Base-by-base conservation (phyloP, 2,329 filamentous ascomycete species). In the Aspergillus thermomutatus region DNA sequence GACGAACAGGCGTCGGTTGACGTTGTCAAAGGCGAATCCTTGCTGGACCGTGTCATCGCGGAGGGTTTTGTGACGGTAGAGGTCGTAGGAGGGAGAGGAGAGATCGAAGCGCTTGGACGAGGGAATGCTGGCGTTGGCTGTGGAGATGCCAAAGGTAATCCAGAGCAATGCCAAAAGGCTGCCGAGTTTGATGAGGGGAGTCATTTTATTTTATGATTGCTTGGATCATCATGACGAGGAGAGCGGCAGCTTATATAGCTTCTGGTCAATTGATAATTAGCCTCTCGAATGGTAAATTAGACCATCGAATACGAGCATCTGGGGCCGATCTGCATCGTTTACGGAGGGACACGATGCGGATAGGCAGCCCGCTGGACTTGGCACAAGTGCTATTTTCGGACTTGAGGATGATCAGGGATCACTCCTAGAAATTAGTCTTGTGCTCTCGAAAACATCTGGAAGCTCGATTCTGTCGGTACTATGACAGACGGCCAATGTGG, bases 1-100 rank as follows among this genome's bases (percentile, higher is more conserved):
- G 43, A 66, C 58, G 31, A 65, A 65, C 8, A 64, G 56, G 2
- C 63, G 62, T 5, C 60, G 56, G 45, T 66, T 66, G 51, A 55
- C 55, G 28, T 66, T 64, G 58, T 66, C 64, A 45, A 66, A 66
- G 34, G 63, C 56, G 41, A 66, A 64, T 8, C 60, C 59, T 58
- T 64, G 63, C 17, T 64, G 64, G 9, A 66, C 57, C 2, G 62
- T 63, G 14, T 14, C 49, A 25, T 63, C 63, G 21, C 59, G 59
- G 0, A 63, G 50, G 17, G 54, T 27, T 45, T 64, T 61, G 54
- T 50, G 47, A n/a, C 61, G 56, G 54, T 54, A 64, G 17, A 62
- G 45, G 25, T 62, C 60, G 25, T 62, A 58, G 3, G 59, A 63
- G 6, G 60, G 57, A 10, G 61, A 48, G 2, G 56, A 52, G 1